phyloP scores from a whole-genome alignment of 179 eudicot species.

The Patellifolia procumbens region DNA sequence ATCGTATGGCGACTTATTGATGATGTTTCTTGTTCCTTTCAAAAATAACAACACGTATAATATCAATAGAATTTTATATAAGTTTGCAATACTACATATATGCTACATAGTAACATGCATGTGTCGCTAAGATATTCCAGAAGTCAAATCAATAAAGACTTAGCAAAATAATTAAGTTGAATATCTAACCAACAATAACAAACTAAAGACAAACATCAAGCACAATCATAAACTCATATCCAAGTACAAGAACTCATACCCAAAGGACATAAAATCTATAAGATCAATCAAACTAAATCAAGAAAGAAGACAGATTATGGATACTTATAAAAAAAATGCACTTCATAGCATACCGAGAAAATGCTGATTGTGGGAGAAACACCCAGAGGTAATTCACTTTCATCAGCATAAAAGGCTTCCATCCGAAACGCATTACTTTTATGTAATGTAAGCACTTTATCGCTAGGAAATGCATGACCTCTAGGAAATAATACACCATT shows the following conservation, averaged over 20 bases:
- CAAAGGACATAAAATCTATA: not conserved
- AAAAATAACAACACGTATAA: too few relatives aligned
- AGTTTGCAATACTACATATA: too few relatives aligned
- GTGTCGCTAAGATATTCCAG: not conserved
- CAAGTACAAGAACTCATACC: not conserved
- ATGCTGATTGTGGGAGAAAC: slow-evolving; percentile 62
- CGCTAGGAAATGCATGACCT: slow-evolving; percentile 81
- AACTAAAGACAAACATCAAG: not conserved
- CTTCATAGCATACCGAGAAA: slow-evolving; percentile 41
- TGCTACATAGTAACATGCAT: not conserved
- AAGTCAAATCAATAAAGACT: not conserved
- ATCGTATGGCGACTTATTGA: too few relatives aligned
- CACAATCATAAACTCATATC: too few relatives aligned
- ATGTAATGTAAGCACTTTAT: slow-evolving; percentile 59
- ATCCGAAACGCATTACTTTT: slow-evolving; percentile 53
- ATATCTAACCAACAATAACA: not conserved
- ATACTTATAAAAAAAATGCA: not conserved
- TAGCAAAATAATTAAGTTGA: not conserved
- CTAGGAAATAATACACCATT: slow-evolving; percentile 58
- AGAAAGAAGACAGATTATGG: not conserved
- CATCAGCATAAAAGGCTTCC: slow-evolving; percentile 64
- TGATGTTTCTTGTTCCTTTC: too few relatives aligned
- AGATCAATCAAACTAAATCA: not conserved
- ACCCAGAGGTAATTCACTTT: slow-evolving; percentile 72
- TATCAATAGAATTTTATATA: too few relatives aligned